Percentiles rank a stretch among this genome's conserved stretches.
Evolutionary conservation across 2,329 filamentous ascomycete species (phyloP).

Genomic region (Beauveria pseudobassiana): DNA sequence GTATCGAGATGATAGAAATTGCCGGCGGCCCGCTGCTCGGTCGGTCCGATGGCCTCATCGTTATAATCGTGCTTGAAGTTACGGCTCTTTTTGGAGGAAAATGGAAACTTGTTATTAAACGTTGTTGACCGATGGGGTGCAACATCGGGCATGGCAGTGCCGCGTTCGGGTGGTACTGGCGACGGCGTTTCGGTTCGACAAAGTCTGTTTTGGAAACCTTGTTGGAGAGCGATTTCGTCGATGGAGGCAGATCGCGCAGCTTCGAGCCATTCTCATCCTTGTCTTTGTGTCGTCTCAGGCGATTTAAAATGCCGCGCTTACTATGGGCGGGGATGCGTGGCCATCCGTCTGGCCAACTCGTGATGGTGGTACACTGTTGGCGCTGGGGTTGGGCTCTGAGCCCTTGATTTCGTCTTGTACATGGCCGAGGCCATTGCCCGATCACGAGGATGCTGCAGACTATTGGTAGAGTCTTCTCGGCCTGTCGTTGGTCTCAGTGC

Average conservation of each 20-base stretch:
- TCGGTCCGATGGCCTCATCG: constrained; percentile 54
- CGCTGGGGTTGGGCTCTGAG: constrained; percentile 75
- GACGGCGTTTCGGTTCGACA: constrained; percentile 29
- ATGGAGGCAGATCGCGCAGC: constrained; percentile 42
- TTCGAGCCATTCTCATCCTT: constrained; percentile 40
- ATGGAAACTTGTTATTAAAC: constrained; percentile 57
- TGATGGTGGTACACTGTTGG: constrained; percentile 50
- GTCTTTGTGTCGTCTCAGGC: constrained; percentile 44
- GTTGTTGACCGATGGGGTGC: constrained; percentile 36
- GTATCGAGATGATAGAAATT: constrained; percentile 75
- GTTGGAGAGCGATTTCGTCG: constrained; percentile 44
- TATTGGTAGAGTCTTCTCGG: constrained; percentile 62
- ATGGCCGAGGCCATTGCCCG: constrained; percentile 38
- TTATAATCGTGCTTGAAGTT: constrained; percentile 41
- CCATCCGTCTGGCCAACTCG: constrained; percentile 43
- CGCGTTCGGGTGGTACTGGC: constrained; percentile 25
- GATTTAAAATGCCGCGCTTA: constrained; percentile 44
- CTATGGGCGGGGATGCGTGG: constrained; percentile 49
- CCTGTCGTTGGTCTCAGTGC: constrained; percentile 64
- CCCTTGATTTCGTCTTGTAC: constrained; percentile 48
- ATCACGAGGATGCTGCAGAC: constrained; percentile 42
- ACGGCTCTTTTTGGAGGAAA: constrained; percentile 49
- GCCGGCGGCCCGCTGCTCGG: constrained; percentile 50
- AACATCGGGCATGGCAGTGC: constrained; percentile 22
- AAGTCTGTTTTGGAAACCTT: constrained; percentile 44